Percentiles rank a stretch among this genome's conserved stretches.
Conservation (phyloP, 2,329 filamentous ascomycete genomes). For the Phialocephala sp. region DNA sequence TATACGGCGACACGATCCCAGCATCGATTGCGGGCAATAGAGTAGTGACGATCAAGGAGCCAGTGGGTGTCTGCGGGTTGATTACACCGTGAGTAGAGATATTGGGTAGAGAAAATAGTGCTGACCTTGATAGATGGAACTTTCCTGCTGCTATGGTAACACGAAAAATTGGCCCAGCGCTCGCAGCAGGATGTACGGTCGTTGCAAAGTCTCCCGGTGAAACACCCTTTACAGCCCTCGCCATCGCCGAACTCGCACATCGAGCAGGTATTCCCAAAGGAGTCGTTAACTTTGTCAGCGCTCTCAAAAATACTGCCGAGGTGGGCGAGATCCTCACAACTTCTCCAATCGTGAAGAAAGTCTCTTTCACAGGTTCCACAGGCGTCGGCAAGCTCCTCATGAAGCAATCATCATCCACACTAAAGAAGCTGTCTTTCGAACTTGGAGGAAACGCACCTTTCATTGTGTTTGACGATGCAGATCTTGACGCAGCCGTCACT, state of each 20-base stretch:
- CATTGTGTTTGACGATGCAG: conserved; percentile 95
- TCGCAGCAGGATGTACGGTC: conserved; percentile 95
- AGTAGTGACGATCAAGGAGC: conserved; percentile 80
- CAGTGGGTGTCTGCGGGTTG: conserved; percentile 81
- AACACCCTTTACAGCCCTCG: conserved; percentile 89
- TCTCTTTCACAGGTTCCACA: conserved; percentile 90
- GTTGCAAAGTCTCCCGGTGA: conserved; percentile 91
- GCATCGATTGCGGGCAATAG: conserved; percentile 73
- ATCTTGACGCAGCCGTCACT: conserved; percentile 81
- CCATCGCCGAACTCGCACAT: conserved; percentile 83
- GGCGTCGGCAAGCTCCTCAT: conserved; percentile 76
- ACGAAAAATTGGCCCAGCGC: conserved; percentile 71
- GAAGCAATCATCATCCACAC: conserved; percentile 82
- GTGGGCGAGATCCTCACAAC: conserved; percentile 81
- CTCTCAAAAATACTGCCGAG: conserved; percentile 77
- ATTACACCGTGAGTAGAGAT: conserved; percentile 67
- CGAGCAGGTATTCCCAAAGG: conserved; percentile 89
- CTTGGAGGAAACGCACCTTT: conserved; percentile 95
- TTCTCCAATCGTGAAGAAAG: conserved; percentile 78
- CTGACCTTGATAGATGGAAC: conserved; percentile 66
- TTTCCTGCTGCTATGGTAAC: conserved; percentile 82
- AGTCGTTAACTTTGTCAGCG: conserved; percentile 88
- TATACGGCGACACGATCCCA: conserved; percentile 77
- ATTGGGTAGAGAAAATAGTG: background rate
- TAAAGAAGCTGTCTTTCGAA: conserved; percentile 86